Conservation (phyloP, 1,284 basidiomycete species). For the Phenoliferia sp. region DNA sequence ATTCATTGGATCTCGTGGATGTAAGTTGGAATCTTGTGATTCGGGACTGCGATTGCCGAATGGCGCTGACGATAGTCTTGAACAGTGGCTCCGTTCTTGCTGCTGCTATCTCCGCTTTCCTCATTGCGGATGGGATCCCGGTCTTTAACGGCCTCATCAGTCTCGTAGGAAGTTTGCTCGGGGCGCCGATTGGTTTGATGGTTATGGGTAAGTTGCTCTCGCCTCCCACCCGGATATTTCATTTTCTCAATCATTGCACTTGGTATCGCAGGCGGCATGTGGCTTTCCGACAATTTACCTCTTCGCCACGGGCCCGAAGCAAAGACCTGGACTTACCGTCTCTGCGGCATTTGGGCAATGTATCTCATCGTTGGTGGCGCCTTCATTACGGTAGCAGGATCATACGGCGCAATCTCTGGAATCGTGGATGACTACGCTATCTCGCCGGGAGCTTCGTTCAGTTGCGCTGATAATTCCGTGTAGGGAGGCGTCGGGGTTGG, state of each 20-base stretch:
- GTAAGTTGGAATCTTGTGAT: not conserved
- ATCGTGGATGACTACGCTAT: constrained; percentile 6
- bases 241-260: not conserved
- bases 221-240: not conserved
- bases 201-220: not conserved
- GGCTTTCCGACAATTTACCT: constrained; percentile 10
- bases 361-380: constrained; percentile 7
- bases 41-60: not conserved
- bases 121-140: constrained; percentile 11
- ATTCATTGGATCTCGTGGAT: constrained; percentile 59
- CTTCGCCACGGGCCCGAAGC: not conserved
- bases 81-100: not conserved
- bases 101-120: constrained; percentile 2
- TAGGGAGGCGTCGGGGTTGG: too few relatives aligned
- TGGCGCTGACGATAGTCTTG: not conserved
- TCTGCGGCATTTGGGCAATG: not conserved
- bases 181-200: not conserved
- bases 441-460: not conserved
- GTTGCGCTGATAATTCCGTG: constrained; percentile 15
- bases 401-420: constrained; percentile 9
- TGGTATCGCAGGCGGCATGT: constrained; percentile 4
- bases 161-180: constrained; percentile 14
- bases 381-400: constrained; percentile 5
- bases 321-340: not conserved
- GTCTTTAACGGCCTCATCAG: constrained; percentile 18